Conservation (phyloP, 495 filamentous ascomycete species). For the Podospora bellae-mahoneyi region DNA sequence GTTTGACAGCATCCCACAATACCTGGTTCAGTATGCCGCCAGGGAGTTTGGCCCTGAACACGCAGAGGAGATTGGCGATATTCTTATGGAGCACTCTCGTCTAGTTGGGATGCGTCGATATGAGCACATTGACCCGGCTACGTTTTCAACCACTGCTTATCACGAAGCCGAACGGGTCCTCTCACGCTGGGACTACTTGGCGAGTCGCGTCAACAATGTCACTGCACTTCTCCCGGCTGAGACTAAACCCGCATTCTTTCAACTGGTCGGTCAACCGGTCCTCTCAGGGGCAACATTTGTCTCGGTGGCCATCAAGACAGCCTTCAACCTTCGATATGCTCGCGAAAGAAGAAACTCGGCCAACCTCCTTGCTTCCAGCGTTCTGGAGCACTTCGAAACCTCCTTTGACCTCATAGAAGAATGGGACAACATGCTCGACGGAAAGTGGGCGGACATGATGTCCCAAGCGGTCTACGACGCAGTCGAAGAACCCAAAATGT, state of each 20-base stretch:
- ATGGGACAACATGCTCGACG: conserved; percentile 54
- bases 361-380: conserved; percentile 50
- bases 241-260: conserved; percentile 52
- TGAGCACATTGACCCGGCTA: conserved; percentile 50
- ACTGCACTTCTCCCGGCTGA: conserved; percentile 38
- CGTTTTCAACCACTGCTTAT: conserved; percentile 56
- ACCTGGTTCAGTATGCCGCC: conserved; percentile 26
- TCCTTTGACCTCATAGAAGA: conserved; percentile 53
- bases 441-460: conserved; percentile 65
- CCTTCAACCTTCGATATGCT: conserved; percentile 52
- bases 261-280: conserved; percentile 59
- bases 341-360: conserved; percentile 56
- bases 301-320: conserved; percentile 46
- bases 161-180: conserved; percentile 57
- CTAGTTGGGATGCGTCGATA: conserved; percentile 55
- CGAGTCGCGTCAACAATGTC: conserved; percentile 41
- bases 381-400: conserved; percentile 50
- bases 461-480: conserved; percentile 37
- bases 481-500: conserved; percentile 35
- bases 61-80: conserved; percentile 43
- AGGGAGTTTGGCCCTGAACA: conserved; percentile 48
- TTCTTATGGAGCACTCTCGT: conserved; percentile 54
- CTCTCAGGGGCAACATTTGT: conserved; percentile 50
- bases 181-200: conserved; percentile 49
- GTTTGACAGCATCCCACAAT: conserved; percentile 37